These are phyloP conservation scores for Lepiota venenata DNA, from an alignment of 768 basidiomycete species.

Conservation along the genomic window DNA sequence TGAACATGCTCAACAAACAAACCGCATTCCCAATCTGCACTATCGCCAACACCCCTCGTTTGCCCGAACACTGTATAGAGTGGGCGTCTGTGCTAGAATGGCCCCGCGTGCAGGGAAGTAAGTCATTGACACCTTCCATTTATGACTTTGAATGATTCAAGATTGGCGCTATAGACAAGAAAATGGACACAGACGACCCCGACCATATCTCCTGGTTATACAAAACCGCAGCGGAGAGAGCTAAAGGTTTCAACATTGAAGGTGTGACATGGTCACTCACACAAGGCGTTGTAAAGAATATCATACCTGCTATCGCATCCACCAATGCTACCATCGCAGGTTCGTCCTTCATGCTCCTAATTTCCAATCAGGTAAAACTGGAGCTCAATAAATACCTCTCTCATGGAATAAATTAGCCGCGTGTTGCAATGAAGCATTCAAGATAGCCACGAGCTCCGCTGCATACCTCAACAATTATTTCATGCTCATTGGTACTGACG, in stretches of 20 bases:
- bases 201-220: slow-evolving; percentile 96
- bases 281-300: slow-evolving; percentile 99
- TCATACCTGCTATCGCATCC: slow-evolving; percentile 97
- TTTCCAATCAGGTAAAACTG: not conserved
- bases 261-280: slow-evolving; percentile 98
- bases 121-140: slow-evolving; percentile 12
- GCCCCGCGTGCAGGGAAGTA: slow-evolving; percentile 91
- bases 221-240: slow-evolving; percentile 73
- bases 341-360: slow-evolving; percentile 21
- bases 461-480: slow-evolving; percentile 97
- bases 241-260: slow-evolving; percentile 94
- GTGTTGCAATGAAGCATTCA: slow-evolving; percentile 99
- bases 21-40: slow-evolving; percentile 98
- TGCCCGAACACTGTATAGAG: slow-evolving; percentile 99
- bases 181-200: slow-evolving; percentile 95
- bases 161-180: slow-evolving; percentile 61
- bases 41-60: slow-evolving; percentile 96
- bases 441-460: slow-evolving; percentile 93
- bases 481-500: slow-evolving; percentile 96
- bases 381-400: no score
- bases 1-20: slow-evolving; percentile 97
- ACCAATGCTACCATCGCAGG: slow-evolving; percentile 99
- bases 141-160: not conserved
- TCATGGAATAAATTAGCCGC: slow-evolving; percentile 52
- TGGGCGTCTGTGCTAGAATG: slow-evolving; percentile 99